Conservation (phyloP, 352 stramenopile genomes). For the Stephanocyclus meneghinianus region DNA sequence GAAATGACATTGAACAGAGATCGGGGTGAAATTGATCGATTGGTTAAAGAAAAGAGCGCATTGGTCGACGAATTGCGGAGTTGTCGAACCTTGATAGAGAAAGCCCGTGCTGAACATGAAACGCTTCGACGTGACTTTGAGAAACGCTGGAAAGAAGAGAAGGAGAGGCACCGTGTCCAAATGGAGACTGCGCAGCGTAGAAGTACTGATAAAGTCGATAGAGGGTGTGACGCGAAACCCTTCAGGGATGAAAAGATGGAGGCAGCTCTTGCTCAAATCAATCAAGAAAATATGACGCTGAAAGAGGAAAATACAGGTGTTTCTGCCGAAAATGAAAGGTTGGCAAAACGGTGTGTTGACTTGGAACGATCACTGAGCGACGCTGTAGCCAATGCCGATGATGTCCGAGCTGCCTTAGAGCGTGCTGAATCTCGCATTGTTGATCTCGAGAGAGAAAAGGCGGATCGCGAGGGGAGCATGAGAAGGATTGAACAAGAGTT, state of each 20-base stretch:
- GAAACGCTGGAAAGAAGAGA: constrained; percentile 9
- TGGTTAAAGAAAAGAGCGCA: constrained; percentile 14
- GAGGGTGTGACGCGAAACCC: constrained; percentile 7
- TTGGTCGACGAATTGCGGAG: constrained; percentile 9
- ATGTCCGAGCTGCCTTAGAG: not conserved
- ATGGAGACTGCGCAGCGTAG: not conserved
- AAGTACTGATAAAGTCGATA: constrained; percentile 2
- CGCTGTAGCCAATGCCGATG: not conserved
- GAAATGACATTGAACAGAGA: constrained; percentile 2
- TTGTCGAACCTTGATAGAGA: not conserved
- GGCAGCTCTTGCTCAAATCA: constrained; percentile 6
- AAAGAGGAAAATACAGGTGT: constrained; percentile 26
- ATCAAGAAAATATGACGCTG: constrained; percentile 27
- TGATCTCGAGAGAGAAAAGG: constrained; percentile 11
- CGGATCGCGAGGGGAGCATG: constrained; percentile 9
- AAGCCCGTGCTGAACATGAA: constrained; percentile 7
- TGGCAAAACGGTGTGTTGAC: constrained; percentile 26
- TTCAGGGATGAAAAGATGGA: constrained; percentile 6
- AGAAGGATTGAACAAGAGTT: constrained; percentile 4
- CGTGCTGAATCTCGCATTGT: constrained; percentile 13
- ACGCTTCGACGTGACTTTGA: constrained; percentile 6
- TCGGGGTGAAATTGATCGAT: constrained; percentile 12
- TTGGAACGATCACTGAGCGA: constrained; percentile 18
- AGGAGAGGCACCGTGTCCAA: constrained; percentile 2
- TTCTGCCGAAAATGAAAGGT: constrained; percentile 26